These are phyloP conservation scores for Pichia cephalocereana DNA, from an alignment of 805 yeast genomes.

Conservation along the genomic window DNA sequence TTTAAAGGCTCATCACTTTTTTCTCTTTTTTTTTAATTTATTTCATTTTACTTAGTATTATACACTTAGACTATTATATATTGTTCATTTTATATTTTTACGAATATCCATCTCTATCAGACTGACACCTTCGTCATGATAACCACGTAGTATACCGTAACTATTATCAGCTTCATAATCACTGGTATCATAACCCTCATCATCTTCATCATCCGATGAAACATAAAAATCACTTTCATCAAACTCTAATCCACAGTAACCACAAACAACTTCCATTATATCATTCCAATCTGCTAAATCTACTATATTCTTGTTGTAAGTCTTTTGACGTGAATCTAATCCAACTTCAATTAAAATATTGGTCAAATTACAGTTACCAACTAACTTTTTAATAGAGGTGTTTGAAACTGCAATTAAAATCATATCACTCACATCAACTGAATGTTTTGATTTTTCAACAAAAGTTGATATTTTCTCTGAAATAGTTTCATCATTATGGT, in stretches of 20 bases:
- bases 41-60: too few relatives aligned
- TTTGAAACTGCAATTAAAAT: constrained; percentile 19
- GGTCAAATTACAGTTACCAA: constrained; percentile 12
- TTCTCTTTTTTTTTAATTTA: too few relatives aligned
- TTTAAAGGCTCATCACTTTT: too few relatives aligned
- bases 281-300: constrained; percentile 27
- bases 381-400: constrained; percentile 12
- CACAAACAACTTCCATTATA: constrained; percentile 28
- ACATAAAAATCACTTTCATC: constrained; percentile 26
- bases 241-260: constrained; percentile 24
- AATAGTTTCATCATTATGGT: too few relatives aligned
- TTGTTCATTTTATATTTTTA: background rate
- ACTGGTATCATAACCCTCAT: background rate
- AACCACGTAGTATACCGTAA: background rate
- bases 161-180: background rate
- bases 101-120: background rate
- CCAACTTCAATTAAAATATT: constrained; percentile 23
- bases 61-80: background rate
- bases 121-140: background rate
- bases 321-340: constrained; percentile 7
- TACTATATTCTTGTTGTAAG: constrained; percentile 12
- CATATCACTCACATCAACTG: background rate
- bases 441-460: background rate
- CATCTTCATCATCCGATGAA: constrained; percentile 7
- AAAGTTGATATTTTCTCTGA: background rate